Evolutionary conservation across 192 early-diverging fungal genomes (phyloP).

Genomic region (Pilobolus umbonatus): DNA sequence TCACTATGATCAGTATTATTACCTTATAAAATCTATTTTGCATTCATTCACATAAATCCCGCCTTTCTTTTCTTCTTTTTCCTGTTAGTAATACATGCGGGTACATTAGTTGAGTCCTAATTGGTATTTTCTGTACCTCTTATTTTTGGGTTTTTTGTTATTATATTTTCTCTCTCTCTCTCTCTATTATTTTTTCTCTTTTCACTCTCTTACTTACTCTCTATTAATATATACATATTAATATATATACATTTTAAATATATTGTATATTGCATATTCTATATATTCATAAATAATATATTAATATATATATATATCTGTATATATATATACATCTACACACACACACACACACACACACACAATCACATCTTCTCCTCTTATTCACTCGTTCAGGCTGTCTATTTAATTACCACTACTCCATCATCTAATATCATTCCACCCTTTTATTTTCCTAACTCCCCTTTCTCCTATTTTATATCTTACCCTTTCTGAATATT

Average conservation of each 20-base stretch:
- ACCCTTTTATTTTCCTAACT: too few species aligned
- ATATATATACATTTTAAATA: not conserved
- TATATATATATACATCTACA: not conserved
- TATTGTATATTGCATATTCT: not conserved
- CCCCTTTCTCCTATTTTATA: too few species aligned
- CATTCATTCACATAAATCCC: conserved; percentile 11
- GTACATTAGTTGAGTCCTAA: conserved; percentile 16
- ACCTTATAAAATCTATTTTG: not conserved
- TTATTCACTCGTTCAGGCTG: too few species aligned
- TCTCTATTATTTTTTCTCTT: conserved; percentile 1
- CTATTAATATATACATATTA: not conserved
- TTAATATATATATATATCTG: not conserved
- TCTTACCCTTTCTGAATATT: too few species aligned
- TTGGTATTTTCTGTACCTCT: conserved; percentile 11
- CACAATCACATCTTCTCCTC: too few species aligned
- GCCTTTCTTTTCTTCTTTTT: conserved; percentile 2
- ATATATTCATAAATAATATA: too few species aligned
- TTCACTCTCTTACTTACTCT: not conserved
- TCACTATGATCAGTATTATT: not conserved
- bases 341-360: not conserved
- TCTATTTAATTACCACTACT: too few species aligned
- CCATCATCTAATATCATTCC: too few species aligned
- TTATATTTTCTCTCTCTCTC: conserved; percentile 8
- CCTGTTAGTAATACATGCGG: conserved; percentile 4
- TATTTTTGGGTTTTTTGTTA: conserved; percentile 3